Percentiles rank a stretch among this genome's conserved stretches.
Conservation (phyloP, 495 filamentous ascomycete genomes). For the Trypethelium eluteriae region DNA sequence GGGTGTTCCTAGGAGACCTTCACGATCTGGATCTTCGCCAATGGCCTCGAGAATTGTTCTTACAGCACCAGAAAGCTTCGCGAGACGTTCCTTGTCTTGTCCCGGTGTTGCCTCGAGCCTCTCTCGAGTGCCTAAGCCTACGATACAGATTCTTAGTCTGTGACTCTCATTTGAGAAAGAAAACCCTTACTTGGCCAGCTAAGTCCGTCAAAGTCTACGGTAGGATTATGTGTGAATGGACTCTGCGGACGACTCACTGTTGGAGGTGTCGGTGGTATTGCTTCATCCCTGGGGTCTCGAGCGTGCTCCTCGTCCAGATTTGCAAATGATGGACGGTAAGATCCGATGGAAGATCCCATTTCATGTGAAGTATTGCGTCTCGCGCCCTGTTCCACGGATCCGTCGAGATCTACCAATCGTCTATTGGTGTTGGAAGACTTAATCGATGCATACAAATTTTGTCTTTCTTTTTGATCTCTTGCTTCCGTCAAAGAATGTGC, state of each 20-base stretch:
- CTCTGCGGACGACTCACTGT: constrained; percentile 47
- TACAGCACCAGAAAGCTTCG: constrained; percentile 77
- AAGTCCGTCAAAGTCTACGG: constrained; percentile 68
- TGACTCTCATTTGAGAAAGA: neutral
- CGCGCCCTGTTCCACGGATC: neutral
- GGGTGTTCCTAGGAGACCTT: constrained; percentile 81
- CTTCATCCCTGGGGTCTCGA: constrained; percentile 67
- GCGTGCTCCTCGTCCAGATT: constrained; percentile 36
- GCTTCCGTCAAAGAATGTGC: constrained; percentile 21
- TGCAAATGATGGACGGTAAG: constrained; percentile 6
- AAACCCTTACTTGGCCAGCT: constrained; percentile 57
- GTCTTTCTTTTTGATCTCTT: constrained; percentile 18
- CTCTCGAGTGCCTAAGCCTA: constrained; percentile 73
- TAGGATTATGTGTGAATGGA: constrained; percentile 58
- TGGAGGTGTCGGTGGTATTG: constrained; percentile 42
- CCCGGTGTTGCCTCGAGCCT: constrained; percentile 70
- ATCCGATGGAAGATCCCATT: constrained; percentile 2
- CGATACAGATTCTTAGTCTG: constrained; percentile 14
- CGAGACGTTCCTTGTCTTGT: constrained; percentile 60
- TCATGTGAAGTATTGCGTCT: neutral
- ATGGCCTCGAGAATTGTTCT: constrained; percentile 89
- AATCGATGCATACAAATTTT: constrained; percentile 24
- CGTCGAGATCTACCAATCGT: constrained; percentile 21
- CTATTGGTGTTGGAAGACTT: constrained; percentile 21
- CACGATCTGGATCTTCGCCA: constrained; percentile 88